Evolutionary conservation across 2,329 filamentous ascomycete genomes (phyloP), one percentile per base, ranked within the genome.

Genomic region (Trichoderma brevicompactum): DNA sequence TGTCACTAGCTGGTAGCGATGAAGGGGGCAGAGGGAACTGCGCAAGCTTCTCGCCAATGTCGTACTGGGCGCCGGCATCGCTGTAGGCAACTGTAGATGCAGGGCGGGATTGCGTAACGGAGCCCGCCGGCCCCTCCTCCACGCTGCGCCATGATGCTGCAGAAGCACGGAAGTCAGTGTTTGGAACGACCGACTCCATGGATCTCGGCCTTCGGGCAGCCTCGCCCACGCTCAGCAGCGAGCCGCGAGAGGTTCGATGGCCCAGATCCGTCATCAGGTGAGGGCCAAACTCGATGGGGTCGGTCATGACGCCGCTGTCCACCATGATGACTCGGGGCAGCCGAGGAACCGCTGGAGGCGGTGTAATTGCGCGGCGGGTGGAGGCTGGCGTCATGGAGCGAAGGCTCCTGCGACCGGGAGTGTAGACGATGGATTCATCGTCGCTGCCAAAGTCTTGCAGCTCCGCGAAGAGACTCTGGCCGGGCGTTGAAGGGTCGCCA

Each of bases 401-500:
- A 23, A 78, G 71, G 66, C 80, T 81, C 49, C 81, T 79, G 65
- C 81, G 80, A 68, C 82, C 85, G 32, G 87, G 87, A 36, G 86
- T 88, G 32, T 79, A 83, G 40, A 79, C 82, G 17, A 81, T 81
- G 66, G 78, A 81, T 66, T 92, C 91, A 68, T 92, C 91, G 70
- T 90, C 89, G 69, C 87, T 87, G 67, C 87, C 89, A 49, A 97
- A 81, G 69, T 92, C 92, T 61, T 91, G 92, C 48, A 99, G 84
- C 77, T 99, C 95, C 46, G 93, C 93, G 75, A 95, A 96, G 58
- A 99, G 82, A 73, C 91, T 98, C 80, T 97, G 92, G 15, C 87
- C 78, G 49, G 77, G 52, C 76, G 60, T 44, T 32, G 61, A 19
- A 7, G 50, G 52, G 65, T 84, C 79, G 9, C 85, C 81, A 3